Conservation (phyloP, 805 yeast species). For the Scheffersomyces lignosus region DNA sequence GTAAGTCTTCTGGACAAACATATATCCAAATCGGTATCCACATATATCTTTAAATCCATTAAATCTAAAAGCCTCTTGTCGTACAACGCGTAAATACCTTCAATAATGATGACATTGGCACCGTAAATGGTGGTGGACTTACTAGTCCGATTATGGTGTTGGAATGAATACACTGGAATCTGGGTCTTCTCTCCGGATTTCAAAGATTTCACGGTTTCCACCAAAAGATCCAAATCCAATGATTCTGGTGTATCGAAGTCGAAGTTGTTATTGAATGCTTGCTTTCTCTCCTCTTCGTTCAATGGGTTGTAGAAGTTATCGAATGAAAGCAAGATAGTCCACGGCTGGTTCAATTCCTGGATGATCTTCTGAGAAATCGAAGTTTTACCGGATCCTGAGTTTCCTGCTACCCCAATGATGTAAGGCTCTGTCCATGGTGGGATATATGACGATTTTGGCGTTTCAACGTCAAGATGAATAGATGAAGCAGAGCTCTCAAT, state of each 20-base stretch:
- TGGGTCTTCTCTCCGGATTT: constrained; percentile 60
- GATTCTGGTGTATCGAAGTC: constrained; percentile 91
- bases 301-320: constrained; percentile 90
- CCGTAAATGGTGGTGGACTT: constrained; percentile 81
- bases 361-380: constrained; percentile 85
- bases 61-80: constrained; percentile 66
- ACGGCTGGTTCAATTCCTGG: constrained; percentile 77
- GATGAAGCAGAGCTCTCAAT: not conserved
- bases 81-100: constrained; percentile 84
- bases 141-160: constrained; percentile 64
- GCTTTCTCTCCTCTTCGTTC: constrained; percentile 53
- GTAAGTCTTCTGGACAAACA: constrained; percentile 87
- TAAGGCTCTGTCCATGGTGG: constrained; percentile 47
- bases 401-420: constrained; percentile 51
- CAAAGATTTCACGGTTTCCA: constrained; percentile 60
- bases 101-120: constrained; percentile 88
- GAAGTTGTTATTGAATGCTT: constrained; percentile 68
- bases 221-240: constrained; percentile 72
- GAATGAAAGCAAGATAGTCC: constrained; percentile 87
- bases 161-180: constrained; percentile 58
- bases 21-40: constrained; percentile 90
- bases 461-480: not conserved
- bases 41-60: constrained; percentile 86
- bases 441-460: constrained; percentile 22
- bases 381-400: constrained; percentile 84